phyloP scores from a whole-genome alignment of 75 land plant genomes.

The Chamaecyparis obtusa region DNA sequence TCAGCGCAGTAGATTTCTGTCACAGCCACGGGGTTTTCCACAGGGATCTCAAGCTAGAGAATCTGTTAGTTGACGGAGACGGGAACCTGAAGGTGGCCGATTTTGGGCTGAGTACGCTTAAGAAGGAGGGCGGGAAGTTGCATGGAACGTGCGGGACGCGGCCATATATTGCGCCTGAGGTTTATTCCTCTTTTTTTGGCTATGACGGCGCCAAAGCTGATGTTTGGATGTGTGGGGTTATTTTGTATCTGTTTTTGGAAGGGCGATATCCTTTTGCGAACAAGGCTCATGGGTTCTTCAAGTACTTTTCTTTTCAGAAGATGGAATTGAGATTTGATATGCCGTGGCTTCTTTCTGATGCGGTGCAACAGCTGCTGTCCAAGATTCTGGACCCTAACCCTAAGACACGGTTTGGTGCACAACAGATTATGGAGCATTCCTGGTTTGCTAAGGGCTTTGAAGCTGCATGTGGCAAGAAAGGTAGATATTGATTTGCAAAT shows the following conservation, averaged over 20 bases:
- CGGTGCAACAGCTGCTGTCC: constrained; percentile 21
- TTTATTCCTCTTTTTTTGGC: constrained; percentile 21
- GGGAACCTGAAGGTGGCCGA: constrained; percentile 32
- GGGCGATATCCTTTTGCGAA: background rate
- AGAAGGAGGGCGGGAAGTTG: constrained; percentile 8
- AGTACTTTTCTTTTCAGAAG: background rate
- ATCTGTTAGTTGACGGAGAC: constrained; percentile 27
- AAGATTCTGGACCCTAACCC: constrained; percentile 40
- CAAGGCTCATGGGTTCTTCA: background rate
- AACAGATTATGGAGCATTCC: constrained; percentile 9
- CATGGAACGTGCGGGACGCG: constrained; percentile 48
- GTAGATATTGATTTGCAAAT: background rate
- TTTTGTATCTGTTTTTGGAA: background rate
- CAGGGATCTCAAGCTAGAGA: constrained; percentile 48
- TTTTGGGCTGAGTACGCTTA: constrained; percentile 21
- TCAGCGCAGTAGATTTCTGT: constrained; percentile 41
- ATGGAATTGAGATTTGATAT: background rate
- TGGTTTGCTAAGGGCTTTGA: background rate
- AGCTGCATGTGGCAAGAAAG: background rate
- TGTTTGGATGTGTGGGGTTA: constrained; percentile 31
- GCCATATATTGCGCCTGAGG: constrained; percentile 54
- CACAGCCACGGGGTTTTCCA: constrained; percentile 42
- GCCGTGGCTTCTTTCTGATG: constrained; percentile 35
- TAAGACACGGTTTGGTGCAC: constrained; percentile 9
- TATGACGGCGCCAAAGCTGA: constrained; percentile 47